These are phyloP conservation scores for Penicillium odoratum DNA, from an alignment of 495 filamentous ascomycete species.

Conservation along the genomic window DNA sequence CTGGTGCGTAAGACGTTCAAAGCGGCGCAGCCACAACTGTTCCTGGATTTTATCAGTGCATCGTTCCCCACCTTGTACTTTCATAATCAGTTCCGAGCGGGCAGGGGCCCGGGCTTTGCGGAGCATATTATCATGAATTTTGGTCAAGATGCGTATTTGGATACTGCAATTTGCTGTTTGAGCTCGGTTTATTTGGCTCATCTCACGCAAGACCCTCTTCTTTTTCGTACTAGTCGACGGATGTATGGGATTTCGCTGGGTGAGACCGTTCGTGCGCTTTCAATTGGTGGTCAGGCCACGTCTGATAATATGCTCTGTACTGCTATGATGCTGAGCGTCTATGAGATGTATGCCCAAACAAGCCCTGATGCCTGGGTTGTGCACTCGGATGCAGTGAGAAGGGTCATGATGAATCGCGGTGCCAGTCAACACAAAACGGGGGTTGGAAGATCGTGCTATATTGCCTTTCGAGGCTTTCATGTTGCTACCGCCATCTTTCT, in stretches of 20 bases:
- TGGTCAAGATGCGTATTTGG: conserved; percentile 28
- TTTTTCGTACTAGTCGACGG: conserved; percentile 28
- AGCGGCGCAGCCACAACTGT: conserved; percentile 27
- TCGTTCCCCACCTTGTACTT: conserved; percentile 36
- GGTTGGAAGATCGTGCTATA: conserved; percentile 30
- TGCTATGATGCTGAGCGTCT: conserved; percentile 37
- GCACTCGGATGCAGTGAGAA: conserved; percentile 32
- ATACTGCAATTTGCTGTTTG: conserved; percentile 32
- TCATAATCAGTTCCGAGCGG: conserved; percentile 34
- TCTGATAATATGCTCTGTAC: conserved; percentile 36
- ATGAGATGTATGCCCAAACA: conserved; percentile 39
- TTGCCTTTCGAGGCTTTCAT: conserved; percentile 36
- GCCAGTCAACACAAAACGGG: conserved; percentile 21
- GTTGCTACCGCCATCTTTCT: conserved; percentile 31
- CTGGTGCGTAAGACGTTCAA: conserved; percentile 27
- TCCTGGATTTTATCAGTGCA: conserved; percentile 31
- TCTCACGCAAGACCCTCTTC: conserved; percentile 23
- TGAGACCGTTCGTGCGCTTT: conserved; percentile 24
- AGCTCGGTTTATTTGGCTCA: conserved; percentile 33
- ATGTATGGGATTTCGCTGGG: conserved; percentile 32
- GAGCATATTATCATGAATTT: conserved; percentile 27
- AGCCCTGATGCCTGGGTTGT: conserved; percentile 31
- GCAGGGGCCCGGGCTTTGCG: conserved; percentile 24
- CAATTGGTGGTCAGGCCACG: conserved; percentile 22
- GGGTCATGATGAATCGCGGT: conserved; percentile 32